Evolutionary conservation across 2,329 filamentous ascomycete genomes (phyloP).

Genomic region (Penicillium sp.): DNA sequence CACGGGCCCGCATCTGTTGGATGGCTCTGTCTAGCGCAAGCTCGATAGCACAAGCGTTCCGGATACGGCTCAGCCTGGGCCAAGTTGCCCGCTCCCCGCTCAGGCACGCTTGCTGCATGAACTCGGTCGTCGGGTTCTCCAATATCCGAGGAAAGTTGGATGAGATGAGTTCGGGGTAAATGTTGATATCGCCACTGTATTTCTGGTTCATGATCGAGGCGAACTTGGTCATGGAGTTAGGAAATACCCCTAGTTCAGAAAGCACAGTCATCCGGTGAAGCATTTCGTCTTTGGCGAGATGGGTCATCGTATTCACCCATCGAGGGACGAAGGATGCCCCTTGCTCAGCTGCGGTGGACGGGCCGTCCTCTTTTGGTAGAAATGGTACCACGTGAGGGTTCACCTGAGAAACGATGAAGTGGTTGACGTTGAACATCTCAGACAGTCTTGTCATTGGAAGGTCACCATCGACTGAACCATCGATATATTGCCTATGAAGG

Average conservation of each 20-base stretch:
- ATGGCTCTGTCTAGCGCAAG: slow-evolving; percentile 65
- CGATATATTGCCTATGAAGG: slow-evolving; percentile 83
- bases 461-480: slow-evolving; percentile 93
- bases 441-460: slow-evolving; percentile 86
- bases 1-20: slow-evolving; percentile 44
- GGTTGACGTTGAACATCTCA: slow-evolving; percentile 97
- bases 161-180: slow-evolving; percentile 77
- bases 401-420: slow-evolving; percentile 96
- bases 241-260: slow-evolving; percentile 78
- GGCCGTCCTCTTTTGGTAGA: slow-evolving; percentile 71
- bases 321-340: slow-evolving; percentile 39
- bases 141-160: slow-evolving; percentile 77
- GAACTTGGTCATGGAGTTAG: slow-evolving; percentile 76
- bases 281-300: slow-evolving; percentile 77
- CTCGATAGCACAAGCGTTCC: slow-evolving; percentile 87
- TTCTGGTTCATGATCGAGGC: slow-evolving; percentile 84
- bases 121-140: slow-evolving; percentile 81
- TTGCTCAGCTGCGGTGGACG: slow-evolving; percentile 32
- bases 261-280: slow-evolving; percentile 80
- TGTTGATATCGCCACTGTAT: slow-evolving; percentile 94
- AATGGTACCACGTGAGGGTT: slow-evolving; percentile 94
- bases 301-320: slow-evolving; percentile 70
- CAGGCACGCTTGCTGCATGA: slow-evolving; percentile 79
- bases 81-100: slow-evolving; percentile 86
- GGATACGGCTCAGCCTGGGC: slow-evolving; percentile 83